Conservation (phyloP, 805 yeast species). For the Blastobotrys peoriensis region DNA sequence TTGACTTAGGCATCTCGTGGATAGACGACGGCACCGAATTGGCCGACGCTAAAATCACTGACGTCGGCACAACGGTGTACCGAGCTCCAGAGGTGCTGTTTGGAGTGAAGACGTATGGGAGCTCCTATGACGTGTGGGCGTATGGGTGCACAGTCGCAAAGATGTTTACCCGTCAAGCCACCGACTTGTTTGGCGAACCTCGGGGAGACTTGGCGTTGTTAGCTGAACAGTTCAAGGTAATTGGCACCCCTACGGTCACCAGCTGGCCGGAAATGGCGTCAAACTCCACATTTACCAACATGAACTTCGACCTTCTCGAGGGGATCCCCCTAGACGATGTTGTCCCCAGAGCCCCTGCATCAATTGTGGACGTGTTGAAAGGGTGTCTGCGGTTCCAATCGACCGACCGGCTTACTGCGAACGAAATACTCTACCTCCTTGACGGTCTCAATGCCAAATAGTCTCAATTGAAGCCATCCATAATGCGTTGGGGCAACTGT, state of each 20-base stretch:
- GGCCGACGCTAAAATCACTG: constrained; percentile 32
- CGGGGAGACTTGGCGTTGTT: constrained; percentile 55
- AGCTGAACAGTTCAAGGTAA: constrained; percentile 44
- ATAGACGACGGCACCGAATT: constrained; percentile 37
- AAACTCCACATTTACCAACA: constrained; percentile 12
- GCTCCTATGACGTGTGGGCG: constrained; percentile 66
- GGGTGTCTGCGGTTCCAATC: constrained; percentile 13
- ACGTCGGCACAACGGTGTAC: constrained; percentile 59
- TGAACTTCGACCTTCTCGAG: constrained; percentile 13
- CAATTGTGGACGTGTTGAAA: constrained; percentile 1
- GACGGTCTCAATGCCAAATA: no score
- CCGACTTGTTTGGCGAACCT: constrained; percentile 36
- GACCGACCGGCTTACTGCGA: constrained; percentile 7
- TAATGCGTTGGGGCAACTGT: no score
- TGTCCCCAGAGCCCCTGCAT: constrained; percentile 8
- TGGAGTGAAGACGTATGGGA: constrained; percentile 49
- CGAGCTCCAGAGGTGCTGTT: constrained; percentile 71
- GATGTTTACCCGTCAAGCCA: constrained; percentile 38
- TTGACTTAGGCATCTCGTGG: constrained; percentile 68
- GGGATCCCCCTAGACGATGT: neutral
- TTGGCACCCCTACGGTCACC: constrained; percentile 53
- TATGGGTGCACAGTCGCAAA: constrained; percentile 57
- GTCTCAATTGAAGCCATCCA: no score
- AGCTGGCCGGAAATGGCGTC: constrained; percentile 21
- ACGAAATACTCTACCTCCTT: constrained; percentile 2